A percentile compares a stretch with the other conserved stretches of the same genome.
Evolutionary conservation across 1,139 yeast genomes (phyloP).

Genomic region (Debaryomyces coudertii): DNA sequence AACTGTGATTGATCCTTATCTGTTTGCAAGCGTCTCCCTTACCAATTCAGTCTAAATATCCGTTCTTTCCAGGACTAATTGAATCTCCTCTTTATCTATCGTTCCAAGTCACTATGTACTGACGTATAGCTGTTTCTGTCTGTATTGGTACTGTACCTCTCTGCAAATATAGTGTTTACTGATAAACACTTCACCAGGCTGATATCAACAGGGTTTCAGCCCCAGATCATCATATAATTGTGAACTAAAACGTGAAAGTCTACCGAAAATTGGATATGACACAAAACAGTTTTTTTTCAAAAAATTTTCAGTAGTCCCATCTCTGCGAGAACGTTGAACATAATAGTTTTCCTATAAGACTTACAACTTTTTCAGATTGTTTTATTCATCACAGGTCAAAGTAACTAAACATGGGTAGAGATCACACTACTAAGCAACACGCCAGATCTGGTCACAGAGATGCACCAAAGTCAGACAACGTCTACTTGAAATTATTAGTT

Average conservation of each 20-base stretch:
- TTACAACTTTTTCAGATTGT: slow-evolving; percentile 15
- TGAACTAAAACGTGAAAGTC: not conserved
- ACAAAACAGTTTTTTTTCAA: slow-evolving; percentile 1
- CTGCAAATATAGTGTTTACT: not conserved
- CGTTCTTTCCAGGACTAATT: not conserved
- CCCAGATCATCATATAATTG: not conserved
- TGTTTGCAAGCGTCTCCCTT: not conserved
- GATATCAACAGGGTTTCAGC: not conserved
- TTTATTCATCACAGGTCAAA: slow-evolving; percentile 14
- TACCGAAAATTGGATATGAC: not conserved
- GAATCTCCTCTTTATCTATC: not conserved
- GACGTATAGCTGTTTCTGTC: not conserved
- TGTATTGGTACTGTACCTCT: not conserved
- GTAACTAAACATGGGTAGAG: slow-evolving; percentile 83
- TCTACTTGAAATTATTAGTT: slow-evolving; percentile 96
- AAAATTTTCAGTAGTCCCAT: slow-evolving; percentile 7
- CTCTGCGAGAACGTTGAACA: not conserved
- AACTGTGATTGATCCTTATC: not conserved
- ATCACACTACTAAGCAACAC: slow-evolving; percentile 96
- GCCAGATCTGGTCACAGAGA: slow-evolving; percentile 94
- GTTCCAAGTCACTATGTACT: not conserved
- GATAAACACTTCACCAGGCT: not conserved
- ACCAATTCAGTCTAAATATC: not conserved
- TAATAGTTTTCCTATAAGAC: slow-evolving; percentile 2
- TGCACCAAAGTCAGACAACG: slow-evolving; percentile 99